Base-by-base conservation (phyloP, 257 asterid species). In the Salvia hispanica region DNA sequence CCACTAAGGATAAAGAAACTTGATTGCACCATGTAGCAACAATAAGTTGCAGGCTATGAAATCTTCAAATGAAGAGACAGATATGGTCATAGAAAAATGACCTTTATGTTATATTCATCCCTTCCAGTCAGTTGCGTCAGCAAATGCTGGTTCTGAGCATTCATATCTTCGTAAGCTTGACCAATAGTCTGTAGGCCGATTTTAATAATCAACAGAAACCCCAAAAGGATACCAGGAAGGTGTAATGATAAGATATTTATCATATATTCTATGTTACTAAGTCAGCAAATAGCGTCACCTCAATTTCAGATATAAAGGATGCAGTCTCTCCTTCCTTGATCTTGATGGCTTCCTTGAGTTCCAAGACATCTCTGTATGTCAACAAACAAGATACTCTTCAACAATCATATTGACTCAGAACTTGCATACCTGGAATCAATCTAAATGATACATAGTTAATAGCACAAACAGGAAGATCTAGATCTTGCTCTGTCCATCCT, bases 91-190 rank as follows among this genome's bases (percentile, higher is more conserved):
- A 40, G 9, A 67, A 70, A 43, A 64, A 66, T 0, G 59, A 90
- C 99, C 99, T 90, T 90, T 72, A 93, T 86, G 75, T 93, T 90
- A 64, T 85, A 84, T 72, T 90, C 95, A 79, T 93, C 97, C 74
- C 99, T 85, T 78, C 84, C 95, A 14, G 96, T 71, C 79, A 93
- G 81, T 74, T 81, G 96, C 78, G 84, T 93, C 81, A 88, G 69
- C 81, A 93, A 77, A 76, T 82, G 95, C 82, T 93, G 99, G 72
- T 93, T 86, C 78, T 93, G 99, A 67, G 91, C 80, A 87, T 86
- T 97, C 99, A 93, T 90, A 74, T 93, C 99, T 78, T 93, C 99
- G 57, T 90, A 93, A 72, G 99, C 92, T 86, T 93, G 99, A 73
- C 99, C 99, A 75, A 93, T 91, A 52, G 96, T 93, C 99, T 93